Evolutionary conservation across 768 basidiomycete genomes (phyloP).

Genomic region (Mycena maculata): DNA sequence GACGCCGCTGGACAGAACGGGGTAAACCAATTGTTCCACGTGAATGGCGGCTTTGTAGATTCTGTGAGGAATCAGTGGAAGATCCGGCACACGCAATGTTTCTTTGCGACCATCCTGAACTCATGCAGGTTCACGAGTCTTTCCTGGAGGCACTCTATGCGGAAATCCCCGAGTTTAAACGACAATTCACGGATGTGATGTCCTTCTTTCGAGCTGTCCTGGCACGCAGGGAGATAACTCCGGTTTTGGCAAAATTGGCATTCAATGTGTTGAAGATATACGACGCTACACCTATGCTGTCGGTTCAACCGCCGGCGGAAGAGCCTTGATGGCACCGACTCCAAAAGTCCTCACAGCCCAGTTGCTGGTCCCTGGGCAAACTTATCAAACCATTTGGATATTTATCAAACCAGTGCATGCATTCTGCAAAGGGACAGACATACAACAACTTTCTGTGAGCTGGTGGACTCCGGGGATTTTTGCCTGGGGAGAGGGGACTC

Average conservation of each 20-base stretch:
- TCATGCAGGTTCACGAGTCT: background rate
- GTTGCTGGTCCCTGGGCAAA: no score
- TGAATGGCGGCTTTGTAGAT: background rate
- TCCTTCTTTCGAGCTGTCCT: background rate
- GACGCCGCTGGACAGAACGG: background rate
- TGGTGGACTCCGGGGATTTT: no score
- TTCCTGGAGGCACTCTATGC: background rate
- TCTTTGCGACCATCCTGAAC: background rate
- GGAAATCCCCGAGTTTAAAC: background rate
- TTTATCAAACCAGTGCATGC: no score
- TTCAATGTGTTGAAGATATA: background rate
- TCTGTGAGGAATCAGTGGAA: background rate
- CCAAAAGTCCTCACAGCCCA: no score
- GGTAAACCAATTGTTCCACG: background rate
- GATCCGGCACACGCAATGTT: constrained; percentile 4
- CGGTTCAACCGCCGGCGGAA: background rate
- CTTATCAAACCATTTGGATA: no score
- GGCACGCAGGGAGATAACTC: background rate
- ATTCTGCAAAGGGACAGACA: no score
- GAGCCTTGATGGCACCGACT: no score
- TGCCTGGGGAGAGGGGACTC: no score
- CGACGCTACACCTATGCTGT: background rate
- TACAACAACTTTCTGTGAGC: no score
- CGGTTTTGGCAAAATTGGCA: background rate
- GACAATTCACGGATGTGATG: background rate